phyloP scores from a whole-genome alignment of 371 early-diverging fungal species.

The Hamiltosporidium tvaerminnensis region DNA sequence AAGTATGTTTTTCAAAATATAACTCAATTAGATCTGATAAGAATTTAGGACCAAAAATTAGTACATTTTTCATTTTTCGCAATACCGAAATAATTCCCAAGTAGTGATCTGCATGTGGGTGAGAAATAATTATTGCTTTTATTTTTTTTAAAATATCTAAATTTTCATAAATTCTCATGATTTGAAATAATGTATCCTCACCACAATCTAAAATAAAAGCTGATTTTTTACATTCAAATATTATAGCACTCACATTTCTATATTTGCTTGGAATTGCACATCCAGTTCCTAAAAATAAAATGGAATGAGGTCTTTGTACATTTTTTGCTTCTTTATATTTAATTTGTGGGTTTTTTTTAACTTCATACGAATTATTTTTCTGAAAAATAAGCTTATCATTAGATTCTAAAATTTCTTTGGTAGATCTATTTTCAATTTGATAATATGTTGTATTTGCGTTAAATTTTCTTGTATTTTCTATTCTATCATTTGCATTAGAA shows the following conservation, averaged over 20 bases:
- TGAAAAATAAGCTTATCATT: neutral
- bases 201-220: slow-evolving; percentile 53
- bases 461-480: too few species aligned
- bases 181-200: slow-evolving; percentile 49
- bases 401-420: neutral
- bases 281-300: slow-evolving; percentile 46
- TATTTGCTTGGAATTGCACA: slow-evolving; percentile 51
- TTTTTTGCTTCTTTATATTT: neutral
- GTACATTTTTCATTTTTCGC: slow-evolving; percentile 5
- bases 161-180: slow-evolving; percentile 31
- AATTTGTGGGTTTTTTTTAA: neutral
- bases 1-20: neutral
- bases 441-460: too few species aligned
- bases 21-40: neutral
- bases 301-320: neutral
- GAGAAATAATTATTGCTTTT: slow-evolving; percentile 40
- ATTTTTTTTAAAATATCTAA: slow-evolving; percentile 29
- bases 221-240: slow-evolving; percentile 11
- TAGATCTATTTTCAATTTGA: too few species aligned
- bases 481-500: neutral
- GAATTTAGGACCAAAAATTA: neutral
- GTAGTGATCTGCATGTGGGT: slow-evolving; percentile 54
- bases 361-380: neutral
- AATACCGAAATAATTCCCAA: slow-evolving; percentile 44
- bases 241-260: slow-evolving; percentile 48